These are phyloP conservation scores for Backusella sp. DNA, from an alignment of 192 early-diverging fungal species.

Conservation along the genomic window DNA sequence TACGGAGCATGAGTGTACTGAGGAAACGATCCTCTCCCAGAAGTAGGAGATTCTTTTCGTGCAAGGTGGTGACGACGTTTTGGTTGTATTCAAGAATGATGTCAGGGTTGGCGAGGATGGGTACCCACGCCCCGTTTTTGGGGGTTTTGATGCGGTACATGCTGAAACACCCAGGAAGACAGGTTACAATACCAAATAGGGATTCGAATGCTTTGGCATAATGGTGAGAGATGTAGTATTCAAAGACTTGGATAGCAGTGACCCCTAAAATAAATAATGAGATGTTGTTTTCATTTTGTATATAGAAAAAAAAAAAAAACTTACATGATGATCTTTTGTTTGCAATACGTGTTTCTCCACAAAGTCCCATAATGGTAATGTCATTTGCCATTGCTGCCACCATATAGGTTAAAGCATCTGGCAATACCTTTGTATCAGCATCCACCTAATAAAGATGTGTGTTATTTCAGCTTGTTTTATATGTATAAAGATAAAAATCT, in stretches of 20 bases:
- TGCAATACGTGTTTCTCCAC: conserved; percentile 95
- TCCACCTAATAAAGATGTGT: conserved; percentile 51
- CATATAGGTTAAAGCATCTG: conserved; percentile 81
- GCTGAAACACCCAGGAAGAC: conserved; percentile 96
- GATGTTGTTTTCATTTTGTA: neutral
- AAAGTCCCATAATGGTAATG: conserved; percentile 90
- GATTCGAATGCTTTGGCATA: conserved; percentile 93
- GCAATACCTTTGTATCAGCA: conserved; percentile 85
- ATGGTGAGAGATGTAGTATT: conserved; percentile 98
- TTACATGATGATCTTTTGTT: conserved; percentile 86
- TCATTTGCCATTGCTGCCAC: conserved; percentile 92
- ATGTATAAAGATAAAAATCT: too few species aligned
- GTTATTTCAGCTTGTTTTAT: too few species aligned
- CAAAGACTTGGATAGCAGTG: conserved; percentile 90
- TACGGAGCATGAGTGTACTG: conserved; percentile 82
- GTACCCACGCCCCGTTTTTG: conserved; percentile 72
- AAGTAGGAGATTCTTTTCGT: conserved; percentile 82
- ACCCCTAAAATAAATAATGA: conserved; percentile 48
- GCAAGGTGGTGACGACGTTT: conserved; percentile 76
- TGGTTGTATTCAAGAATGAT: conserved; percentile 79
- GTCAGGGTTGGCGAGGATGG: conserved; percentile 85
- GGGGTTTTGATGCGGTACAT: conserved; percentile 95
- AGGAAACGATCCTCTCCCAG: conserved; percentile 89
- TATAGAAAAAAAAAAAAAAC: conserved; percentile 50
- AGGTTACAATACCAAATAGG: conserved; percentile 97